Evolutionary conservation across 1,139 yeast genomes (phyloP).

Genomic region (Taphrina populina): DNA sequence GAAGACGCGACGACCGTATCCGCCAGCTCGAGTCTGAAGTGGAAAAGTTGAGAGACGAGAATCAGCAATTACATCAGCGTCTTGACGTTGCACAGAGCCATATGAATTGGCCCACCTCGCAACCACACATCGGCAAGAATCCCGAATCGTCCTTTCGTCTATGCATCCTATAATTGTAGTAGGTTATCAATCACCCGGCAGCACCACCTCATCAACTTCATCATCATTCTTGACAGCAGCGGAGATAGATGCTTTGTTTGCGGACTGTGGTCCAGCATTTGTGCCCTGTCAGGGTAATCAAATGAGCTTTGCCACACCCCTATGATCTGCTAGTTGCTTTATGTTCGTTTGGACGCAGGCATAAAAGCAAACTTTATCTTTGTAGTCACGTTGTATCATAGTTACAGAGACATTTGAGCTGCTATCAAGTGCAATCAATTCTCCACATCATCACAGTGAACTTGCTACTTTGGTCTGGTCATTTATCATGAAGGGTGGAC

Average conservation of each 20-base stretch:
- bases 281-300: too few relatives aligned
- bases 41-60: constrained; percentile 4
- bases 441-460: too few relatives aligned
- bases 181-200: constrained; percentile 17
- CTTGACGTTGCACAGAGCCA: constrained; percentile 1
- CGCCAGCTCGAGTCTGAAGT: constrained; percentile 17
- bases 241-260: constrained; percentile 18
- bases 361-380: too few relatives aligned
- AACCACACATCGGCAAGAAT: constrained; percentile 25
- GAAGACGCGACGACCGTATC: constrained; percentile 17
- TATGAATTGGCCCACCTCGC: constrained; percentile 16
- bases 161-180: constrained; percentile 27
- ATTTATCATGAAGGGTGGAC: too few relatives aligned
- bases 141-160: constrained; percentile 14
- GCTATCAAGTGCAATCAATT: too few relatives aligned
- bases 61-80: constrained; percentile 5
- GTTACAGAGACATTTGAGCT: too few relatives aligned
- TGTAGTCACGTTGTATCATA: too few relatives aligned
- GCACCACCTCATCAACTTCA: background rate
- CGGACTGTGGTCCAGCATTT: too few relatives aligned
- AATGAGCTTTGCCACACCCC: too few relatives aligned
- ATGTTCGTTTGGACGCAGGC: too few relatives aligned
- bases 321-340: too few relatives aligned
- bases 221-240: constrained; percentile 8
- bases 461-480: too few relatives aligned